Evolutionary conservation across 345 rosid species (phyloP).

Genomic region (Brassica juncea): DNA sequence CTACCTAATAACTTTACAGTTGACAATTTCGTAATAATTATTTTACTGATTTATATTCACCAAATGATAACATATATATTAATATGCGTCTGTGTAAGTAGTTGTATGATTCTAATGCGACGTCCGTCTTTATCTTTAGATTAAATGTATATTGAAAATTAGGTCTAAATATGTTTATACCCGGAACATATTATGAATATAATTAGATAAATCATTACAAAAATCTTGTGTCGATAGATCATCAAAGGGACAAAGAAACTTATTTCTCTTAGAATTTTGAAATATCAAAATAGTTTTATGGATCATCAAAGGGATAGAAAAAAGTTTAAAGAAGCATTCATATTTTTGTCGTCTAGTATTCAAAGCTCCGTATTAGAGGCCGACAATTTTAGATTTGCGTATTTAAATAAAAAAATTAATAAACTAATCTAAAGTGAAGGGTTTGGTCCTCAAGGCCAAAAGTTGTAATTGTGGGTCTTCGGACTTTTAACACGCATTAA

Average conservation of each 20-base stretch:
- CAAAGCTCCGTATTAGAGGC: conserved; percentile 40
- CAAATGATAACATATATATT: not conserved
- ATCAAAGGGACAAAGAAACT: not conserved
- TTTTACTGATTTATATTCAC: not conserved
- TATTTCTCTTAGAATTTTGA: not conserved
- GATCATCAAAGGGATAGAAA: not conserved
- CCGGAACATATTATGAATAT: not conserved
- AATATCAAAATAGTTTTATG: not conserved
- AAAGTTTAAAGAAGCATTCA: conserved; percentile 20
- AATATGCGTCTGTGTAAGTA: not conserved
- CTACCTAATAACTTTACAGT: not conserved
- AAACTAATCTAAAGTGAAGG: conserved; percentile 17
- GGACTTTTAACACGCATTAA: conserved; percentile 37
- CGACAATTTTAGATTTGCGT: conserved; percentile 34
- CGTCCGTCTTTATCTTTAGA: not conserved
- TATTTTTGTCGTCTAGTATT: conserved; percentile 32
- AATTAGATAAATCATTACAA: not conserved
- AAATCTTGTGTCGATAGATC: not conserved
- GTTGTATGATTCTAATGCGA: not conserved
- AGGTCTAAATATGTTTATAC: not conserved
- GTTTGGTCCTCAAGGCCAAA: conserved; percentile 40
- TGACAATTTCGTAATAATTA: not conserved
- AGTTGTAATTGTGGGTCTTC: conserved; percentile 40
- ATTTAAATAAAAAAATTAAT: conserved; percentile 9
- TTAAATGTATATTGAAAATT: not conserved